These are phyloP conservation scores for Phytophthora capsici DNA, from an alignment of 352 stramenopile genomes.

Conservation along the genomic window DNA sequence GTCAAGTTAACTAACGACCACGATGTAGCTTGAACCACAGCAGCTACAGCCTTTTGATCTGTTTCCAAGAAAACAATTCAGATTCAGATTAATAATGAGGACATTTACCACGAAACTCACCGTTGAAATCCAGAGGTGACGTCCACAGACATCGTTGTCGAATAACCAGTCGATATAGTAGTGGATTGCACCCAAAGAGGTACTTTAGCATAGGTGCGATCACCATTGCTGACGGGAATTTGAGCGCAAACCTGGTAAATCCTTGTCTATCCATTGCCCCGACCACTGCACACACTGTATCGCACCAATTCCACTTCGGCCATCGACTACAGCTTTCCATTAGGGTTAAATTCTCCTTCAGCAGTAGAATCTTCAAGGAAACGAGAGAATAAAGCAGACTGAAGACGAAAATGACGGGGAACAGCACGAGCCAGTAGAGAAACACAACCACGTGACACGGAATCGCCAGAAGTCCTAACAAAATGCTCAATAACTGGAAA, in stretches of 20 bases:
- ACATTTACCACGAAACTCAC: conserved; percentile 1
- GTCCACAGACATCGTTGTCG: conserved; percentile 50
- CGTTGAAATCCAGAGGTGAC: conserved; percentile 38
- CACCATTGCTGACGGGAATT: conserved; percentile 43
- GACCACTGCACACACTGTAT: conserved; percentile 34
- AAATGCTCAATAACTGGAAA: conserved; percentile 23
- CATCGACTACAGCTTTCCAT: conserved; percentile 40
- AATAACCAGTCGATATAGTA: conserved; percentile 46
- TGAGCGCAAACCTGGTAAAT: conserved; percentile 40
- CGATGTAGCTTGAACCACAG: conserved; percentile 36
- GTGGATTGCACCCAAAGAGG: conserved; percentile 48
- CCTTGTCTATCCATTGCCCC: conserved; percentile 50
- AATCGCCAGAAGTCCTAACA: conserved; percentile 25
- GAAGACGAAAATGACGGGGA: conserved; percentile 28
- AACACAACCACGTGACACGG: conserved; percentile 30
- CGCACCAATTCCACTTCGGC: conserved; percentile 45
- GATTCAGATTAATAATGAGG: neutral
- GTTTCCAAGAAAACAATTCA: neutral
- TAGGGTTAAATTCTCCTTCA: conserved; percentile 34
- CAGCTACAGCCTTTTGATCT: conserved; percentile 44
- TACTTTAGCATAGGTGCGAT: conserved; percentile 50
- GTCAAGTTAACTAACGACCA: conserved; percentile 40
- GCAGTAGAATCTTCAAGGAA: conserved; percentile 39
- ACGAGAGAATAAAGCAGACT: conserved; percentile 35
- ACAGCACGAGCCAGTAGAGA: conserved; percentile 34